These are phyloP conservation scores for Stephania cephalantha DNA, from an alignment of 164 flowering plant genomes.

Conservation along the genomic window DNA sequence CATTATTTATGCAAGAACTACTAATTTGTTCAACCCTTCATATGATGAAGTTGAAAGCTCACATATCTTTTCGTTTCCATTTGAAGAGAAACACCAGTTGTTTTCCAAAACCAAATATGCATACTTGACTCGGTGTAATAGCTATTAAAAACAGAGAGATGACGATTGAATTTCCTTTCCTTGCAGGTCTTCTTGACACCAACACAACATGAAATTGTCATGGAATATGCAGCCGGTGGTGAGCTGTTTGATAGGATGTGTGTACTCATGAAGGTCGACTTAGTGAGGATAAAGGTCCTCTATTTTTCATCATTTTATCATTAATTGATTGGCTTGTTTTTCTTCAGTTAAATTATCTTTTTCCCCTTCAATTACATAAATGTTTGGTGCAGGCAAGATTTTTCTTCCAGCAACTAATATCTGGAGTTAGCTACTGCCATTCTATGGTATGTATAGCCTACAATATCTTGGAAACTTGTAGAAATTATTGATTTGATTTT, in stretches of 20 bases:
- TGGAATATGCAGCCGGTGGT: slow-evolving; percentile 89
- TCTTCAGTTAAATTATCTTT: background rate
- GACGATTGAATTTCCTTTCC: background rate
- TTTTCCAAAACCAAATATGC: background rate
- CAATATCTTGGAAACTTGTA: background rate
- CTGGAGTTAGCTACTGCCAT: slow-evolving; percentile 72
- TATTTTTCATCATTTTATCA: no score
- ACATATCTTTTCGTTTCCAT: background rate
- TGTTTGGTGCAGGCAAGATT: slow-evolving; percentile 56
- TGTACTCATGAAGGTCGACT: slow-evolving; percentile 52
- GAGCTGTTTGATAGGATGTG: slow-evolving; percentile 69
- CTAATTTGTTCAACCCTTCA: background rate
- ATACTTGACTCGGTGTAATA: background rate
- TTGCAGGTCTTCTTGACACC: slow-evolving; percentile 65
- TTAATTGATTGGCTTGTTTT: background rate
- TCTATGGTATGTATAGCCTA: slow-evolving; percentile 33
- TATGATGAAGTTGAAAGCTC: background rate
- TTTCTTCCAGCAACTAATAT: slow-evolving; percentile 68
- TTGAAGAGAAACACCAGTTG: background rate
- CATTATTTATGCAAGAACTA: background rate
- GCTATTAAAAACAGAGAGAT: background rate
- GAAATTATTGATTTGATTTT: background rate
- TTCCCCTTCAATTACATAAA: background rate
- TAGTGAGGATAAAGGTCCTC: slow-evolving; percentile 58
- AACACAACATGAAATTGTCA: slow-evolving; percentile 75